Evolutionary conservation across 208 protist genomes (phyloP), one percentile per base, ranked within the genome.

Genomic region (Strigomonas culicis): DNA sequence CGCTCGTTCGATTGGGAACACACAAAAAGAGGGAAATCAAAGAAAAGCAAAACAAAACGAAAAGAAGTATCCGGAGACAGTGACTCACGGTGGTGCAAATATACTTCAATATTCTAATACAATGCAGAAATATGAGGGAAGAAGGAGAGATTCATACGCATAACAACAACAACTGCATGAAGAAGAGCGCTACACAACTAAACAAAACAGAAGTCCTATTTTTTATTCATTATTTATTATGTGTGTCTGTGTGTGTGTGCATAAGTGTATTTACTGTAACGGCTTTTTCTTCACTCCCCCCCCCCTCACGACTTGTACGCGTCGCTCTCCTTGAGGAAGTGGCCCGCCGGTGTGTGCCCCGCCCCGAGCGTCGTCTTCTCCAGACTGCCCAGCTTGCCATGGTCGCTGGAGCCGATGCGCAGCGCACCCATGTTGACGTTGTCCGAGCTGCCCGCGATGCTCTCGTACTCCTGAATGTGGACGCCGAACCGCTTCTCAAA

Each of bases 401-500:
- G 24, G 84, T 19, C n/a, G 49, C 27, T 22, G n/a, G 25, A 55
- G 11, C 13, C n/a, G 25, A 24, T 55, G n/a, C 13, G 49, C 24
- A 30, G 49, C n/a, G 17, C 8, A 55, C 8, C 7, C n/a, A 55
- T 21, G 13, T 55, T n/a, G n/a, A n/a, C n/a, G n/a, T n/a, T n/a
- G n/a, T n/a, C n/a, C n/a, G n/a, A 68, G 30, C 79, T 66, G 30
- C 75, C 75, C 22, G 85, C 77, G 21, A 95, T 66, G 11, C 85
- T 80, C 51, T 80, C 70, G 70, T 95, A 89, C 63, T 90, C 80
- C 52, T 93, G 80, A 49, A 95, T 64, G 1, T 72, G 86, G 39
- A 95, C 73, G 28, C 84, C 87, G 55, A 89, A 80, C 41, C 73
- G 82, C 63, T 88, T 87, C 70, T 96, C 87, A 49, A 79, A 93